A percentile compares a stretch with the other conserved stretches of the same genome.
phyloP scores from a whole-genome alignment of 1,139 yeast genomes.

The Starmera stellimalicola region DNA sequence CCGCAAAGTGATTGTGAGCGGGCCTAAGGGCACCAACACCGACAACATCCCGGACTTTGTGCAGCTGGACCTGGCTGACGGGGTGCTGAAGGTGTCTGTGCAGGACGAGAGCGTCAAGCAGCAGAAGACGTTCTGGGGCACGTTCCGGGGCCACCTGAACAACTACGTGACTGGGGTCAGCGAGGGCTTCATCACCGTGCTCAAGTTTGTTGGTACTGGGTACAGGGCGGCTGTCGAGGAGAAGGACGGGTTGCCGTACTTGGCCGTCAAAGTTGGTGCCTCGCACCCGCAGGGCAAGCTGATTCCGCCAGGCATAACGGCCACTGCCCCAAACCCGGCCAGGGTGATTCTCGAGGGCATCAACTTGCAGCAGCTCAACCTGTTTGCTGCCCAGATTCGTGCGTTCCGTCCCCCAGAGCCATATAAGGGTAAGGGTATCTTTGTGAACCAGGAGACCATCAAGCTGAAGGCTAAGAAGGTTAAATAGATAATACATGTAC shows the following conservation, averaged over 20 bases:
- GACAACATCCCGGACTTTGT: slow-evolving; percentile 71
- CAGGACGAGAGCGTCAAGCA: slow-evolving; percentile 46
- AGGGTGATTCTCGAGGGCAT: slow-evolving; percentile 79
- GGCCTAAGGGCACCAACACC: slow-evolving; percentile 69
- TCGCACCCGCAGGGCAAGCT: slow-evolving; percentile 58
- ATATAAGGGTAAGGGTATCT: slow-evolving; percentile 96
- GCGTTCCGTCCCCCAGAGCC: slow-evolving; percentile 94
- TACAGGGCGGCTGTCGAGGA: slow-evolving; percentile 68
- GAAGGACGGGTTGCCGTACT: slow-evolving; percentile 44
- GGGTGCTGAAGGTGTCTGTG: slow-evolving; percentile 45
- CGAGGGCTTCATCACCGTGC: slow-evolving; percentile 84
- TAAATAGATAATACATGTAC: slow-evolving; percentile 36
- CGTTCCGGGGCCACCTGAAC: slow-evolving; percentile 68
- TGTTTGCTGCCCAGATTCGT: slow-evolving; percentile 84
- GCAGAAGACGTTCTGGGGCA: slow-evolving; percentile 94
- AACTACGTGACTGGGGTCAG: slow-evolving; percentile 81
- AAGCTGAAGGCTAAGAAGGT: slow-evolving; percentile 87
- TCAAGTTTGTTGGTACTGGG: slow-evolving; percentile 94
- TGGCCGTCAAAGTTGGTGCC: slow-evolving; percentile 76
- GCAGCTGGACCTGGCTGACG: slow-evolving; percentile 27
- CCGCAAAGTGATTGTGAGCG: slow-evolving; percentile 55
- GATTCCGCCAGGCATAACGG: slow-evolving; percentile 70
- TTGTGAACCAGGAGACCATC: slow-evolving; percentile 84
- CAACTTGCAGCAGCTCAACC: slow-evolving; percentile 78
- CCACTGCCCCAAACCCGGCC: slow-evolving; percentile 79